Base-by-base conservation (phyloP, 805 yeast species). In the Schwanniomyces occidentalis region DNA sequence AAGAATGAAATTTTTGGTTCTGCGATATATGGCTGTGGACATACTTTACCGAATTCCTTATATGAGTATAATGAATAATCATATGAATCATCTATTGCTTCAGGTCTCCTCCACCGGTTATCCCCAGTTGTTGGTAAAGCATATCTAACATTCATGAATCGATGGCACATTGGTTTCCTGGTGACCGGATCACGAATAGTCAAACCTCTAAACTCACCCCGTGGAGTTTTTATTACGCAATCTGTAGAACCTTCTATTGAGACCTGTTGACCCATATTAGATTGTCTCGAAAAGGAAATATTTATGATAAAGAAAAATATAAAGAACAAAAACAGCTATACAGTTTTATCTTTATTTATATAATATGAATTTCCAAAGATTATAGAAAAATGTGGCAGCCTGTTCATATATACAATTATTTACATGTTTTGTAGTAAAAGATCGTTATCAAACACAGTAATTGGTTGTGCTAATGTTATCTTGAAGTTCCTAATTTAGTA, bases 151-250 rank as follows among this genome's bases (percentile, higher is more conserved):
- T 33, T 27, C 16, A 18, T 26, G 22, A 33, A 27, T 10, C 32
- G 34, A 19, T 33, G 12, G 9, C 37, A 33, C 17, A 25, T 16
- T 9, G 31, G 31, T 12, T 12, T 16, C 3, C 16, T 26, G 2
- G 22, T 33, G 20, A 16, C 24, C n/a, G 13, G 12, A 10, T 33
- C 32, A 7, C 7, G 14, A 16, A 27, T 27, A 5, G 30, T 33
- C n/a, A 32, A 12, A 19, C 37, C 37, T 27, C 14, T 13, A 19
- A 33, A 33, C n/a, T 23, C 14, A 6, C 37, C 37, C 2, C 26
- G 16, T 26, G 30, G 20, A 5, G 37, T 33, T 4, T 20, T 13
- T n/a, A 26, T 21, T 14, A 13, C 13, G 19, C 15, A 6, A 12
- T 33, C 16, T 23, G 16, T 10, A 2, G 32, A 20, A 9, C 16